Conservation (phyloP, 495 filamentous ascomycete species). For the Saxophila tyrrhenica region DNA sequence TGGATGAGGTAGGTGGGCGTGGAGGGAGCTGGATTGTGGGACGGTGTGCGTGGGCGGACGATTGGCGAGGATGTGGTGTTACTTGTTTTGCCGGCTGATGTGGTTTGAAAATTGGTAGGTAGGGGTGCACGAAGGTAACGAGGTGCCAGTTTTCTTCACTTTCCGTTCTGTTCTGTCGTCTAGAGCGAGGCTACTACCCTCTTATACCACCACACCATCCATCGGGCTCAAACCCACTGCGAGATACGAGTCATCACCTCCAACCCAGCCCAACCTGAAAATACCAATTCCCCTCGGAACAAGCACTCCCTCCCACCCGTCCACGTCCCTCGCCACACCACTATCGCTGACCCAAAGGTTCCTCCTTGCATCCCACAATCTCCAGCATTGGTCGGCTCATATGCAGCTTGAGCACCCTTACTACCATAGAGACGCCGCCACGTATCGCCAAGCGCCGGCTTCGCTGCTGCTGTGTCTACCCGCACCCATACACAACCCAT, state of each 20-base stretch:
- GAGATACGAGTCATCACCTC: background rate
- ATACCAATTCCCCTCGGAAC: background rate
- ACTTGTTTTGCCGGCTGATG: background rate
- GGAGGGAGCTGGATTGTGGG: background rate
- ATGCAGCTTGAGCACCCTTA: too few relatives aligned
- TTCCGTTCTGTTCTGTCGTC: background rate
- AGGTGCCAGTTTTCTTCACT: background rate
- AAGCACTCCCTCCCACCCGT: background rate
- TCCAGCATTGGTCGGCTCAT: too few relatives aligned
- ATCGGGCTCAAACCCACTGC: background rate
- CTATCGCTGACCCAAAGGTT: too few relatives aligned
- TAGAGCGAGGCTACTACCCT: background rate
- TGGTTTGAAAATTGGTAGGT: too few relatives aligned
- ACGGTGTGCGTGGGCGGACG: background rate
- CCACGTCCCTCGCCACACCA: background rate
- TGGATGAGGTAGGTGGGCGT: too few relatives aligned
- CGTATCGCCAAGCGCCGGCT: background rate
- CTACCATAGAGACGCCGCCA: too few relatives aligned
- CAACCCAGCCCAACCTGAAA: background rate
- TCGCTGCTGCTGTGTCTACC: background rate
- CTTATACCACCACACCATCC: background rate
- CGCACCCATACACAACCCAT: background rate
- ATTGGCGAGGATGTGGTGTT: background rate
- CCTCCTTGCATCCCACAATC: too few relatives aligned
- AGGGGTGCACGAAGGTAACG: background rate